Conservation (phyloP, 2,329 filamentous ascomycete genomes). For the Claviceps humidiphila region DNA sequence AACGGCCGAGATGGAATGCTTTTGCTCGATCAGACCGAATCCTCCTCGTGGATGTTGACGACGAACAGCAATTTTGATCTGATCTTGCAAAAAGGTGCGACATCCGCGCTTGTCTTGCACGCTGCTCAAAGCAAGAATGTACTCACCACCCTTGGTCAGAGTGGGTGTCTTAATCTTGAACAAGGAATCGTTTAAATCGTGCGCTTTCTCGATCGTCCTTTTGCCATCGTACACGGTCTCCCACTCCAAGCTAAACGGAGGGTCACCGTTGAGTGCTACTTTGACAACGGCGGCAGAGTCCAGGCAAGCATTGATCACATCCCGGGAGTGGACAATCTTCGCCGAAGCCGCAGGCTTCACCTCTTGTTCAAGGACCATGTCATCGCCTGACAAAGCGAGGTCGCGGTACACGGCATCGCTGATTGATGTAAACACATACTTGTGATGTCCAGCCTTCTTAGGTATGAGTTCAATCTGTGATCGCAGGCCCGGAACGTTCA, state of each 20-base stretch:
- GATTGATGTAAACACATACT: conserved; percentile 71
- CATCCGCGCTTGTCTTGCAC: conserved; percentile 80
- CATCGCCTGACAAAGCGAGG: conserved; percentile 46
- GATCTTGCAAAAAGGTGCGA: conserved; percentile 73
- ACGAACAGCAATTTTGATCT: conserved; percentile 72
- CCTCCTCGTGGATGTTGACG: conserved; percentile 76
- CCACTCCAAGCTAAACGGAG: conserved; percentile 82
- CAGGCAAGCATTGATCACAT: conserved; percentile 59
- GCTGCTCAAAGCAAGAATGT: conserved; percentile 72
- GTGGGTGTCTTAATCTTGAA: conserved; percentile 64
- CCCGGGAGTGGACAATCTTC: conserved; percentile 43
- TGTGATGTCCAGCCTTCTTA: conserved; percentile 67
- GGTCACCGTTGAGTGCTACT: conserved; percentile 64
- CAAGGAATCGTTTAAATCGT: conserved; percentile 46
- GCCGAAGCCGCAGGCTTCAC: conserved; percentile 89
- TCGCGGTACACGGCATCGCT: conserved; percentile 69
- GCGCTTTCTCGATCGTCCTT: conserved; percentile 53
- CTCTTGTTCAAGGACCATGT: conserved; percentile 64
- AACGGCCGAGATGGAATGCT: conserved; percentile 58
- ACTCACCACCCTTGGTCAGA: conserved; percentile 74
- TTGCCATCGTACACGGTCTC: conserved; percentile 85
- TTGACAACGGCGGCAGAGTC: conserved; percentile 67
- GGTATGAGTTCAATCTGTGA: conserved; percentile 79
- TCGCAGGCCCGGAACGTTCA: conserved; percentile 56
- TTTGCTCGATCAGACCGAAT: conserved; percentile 78